Conservation (phyloP, 192 early-diverging fungal species). For the Coemansia sp. region DNA sequence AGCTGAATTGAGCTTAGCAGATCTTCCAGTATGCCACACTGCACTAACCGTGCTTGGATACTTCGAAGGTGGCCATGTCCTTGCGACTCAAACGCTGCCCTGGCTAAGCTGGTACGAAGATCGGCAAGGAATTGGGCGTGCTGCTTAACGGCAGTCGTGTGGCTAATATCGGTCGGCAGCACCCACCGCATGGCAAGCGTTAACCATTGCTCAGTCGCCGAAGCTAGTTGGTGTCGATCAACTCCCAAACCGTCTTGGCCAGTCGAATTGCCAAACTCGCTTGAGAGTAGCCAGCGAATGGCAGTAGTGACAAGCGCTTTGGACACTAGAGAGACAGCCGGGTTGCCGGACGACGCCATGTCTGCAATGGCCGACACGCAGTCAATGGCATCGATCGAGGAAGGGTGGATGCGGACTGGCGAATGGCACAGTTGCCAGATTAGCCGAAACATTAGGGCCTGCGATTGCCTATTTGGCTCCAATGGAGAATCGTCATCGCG, state of each 20-base stretch:
- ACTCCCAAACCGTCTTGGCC: not conserved
- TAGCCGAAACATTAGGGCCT: not conserved
- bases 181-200: slow-evolving; percentile 19
- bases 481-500: not conserved
- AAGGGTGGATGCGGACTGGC: not conserved
- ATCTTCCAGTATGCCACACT: slow-evolving; percentile 16
- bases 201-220: slow-evolving; percentile 20
- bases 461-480: not conserved
- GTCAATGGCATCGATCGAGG: not conserved
- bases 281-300: slow-evolving; percentile 26
- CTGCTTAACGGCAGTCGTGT: not conserved
- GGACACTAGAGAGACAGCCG: slow-evolving; percentile 9
- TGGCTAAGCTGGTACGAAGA: slow-evolving; percentile 20
- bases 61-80: not conserved
- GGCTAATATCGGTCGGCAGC: slow-evolving; percentile 17
- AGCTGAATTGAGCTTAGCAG: slow-evolving; percentile 29
- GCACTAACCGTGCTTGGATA: slow-evolving; percentile 13
- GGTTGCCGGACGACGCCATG: not conserved
- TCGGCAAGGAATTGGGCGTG: slow-evolving; percentile 20
- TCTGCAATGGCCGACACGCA: slow-evolving; percentile 16
- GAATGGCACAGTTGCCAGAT: slow-evolving; percentile 31
- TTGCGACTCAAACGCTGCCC: slow-evolving; percentile 13
- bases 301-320: not conserved
- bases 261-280: slow-evolving; percentile 1
- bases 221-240: slow-evolving; percentile 1